Conservation (phyloP, 192 early-diverging fungal species). For the Kickxella alabastrina region DNA sequence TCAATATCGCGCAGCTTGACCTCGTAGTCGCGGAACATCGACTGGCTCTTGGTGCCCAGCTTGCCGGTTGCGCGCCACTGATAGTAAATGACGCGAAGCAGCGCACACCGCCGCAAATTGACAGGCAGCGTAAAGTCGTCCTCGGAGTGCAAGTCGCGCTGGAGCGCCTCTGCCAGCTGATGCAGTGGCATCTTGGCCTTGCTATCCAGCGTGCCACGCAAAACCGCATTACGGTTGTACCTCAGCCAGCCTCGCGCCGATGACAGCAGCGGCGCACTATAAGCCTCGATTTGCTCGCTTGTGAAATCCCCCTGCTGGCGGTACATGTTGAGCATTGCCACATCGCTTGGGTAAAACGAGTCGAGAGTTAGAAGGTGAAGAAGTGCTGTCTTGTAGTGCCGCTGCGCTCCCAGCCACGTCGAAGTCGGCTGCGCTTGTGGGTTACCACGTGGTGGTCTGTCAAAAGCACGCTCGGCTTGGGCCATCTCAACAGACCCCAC, state of each 20-base stretch:
- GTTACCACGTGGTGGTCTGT: slow-evolving; percentile 15
- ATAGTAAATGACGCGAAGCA: slow-evolving; percentile 39
- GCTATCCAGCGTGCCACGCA: slow-evolving; percentile 39
- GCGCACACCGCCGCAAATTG: slow-evolving; percentile 30
- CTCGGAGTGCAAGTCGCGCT: slow-evolving; percentile 42
- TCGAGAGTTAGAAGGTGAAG: slow-evolving; percentile 46
- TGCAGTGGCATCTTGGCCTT: slow-evolving; percentile 21
- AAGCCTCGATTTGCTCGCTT: slow-evolving; percentile 33
- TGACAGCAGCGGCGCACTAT: slow-evolving; percentile 34
- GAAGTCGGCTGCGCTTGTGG: slow-evolving; percentile 34
- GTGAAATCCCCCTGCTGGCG: slow-evolving; percentile 35
- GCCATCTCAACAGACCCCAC: no score
- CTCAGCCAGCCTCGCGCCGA: slow-evolving; percentile 53
- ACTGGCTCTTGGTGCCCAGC: slow-evolving; percentile 49
- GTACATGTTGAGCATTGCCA: slow-evolving; percentile 47
- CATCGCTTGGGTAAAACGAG: slow-evolving; percentile 51
- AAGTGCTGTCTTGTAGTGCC: slow-evolving; percentile 41
- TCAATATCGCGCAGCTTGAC: slow-evolving; percentile 37
- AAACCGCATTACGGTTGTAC: slow-evolving; percentile 47
- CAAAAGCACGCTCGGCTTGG: no score
- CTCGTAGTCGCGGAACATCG: slow-evolving; percentile 50
- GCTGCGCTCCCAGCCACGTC: slow-evolving; percentile 28
- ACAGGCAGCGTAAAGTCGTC: slow-evolving; percentile 23
- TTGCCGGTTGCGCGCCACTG: slow-evolving; percentile 43
- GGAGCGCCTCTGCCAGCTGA: slow-evolving; percentile 45